Evolutionary conservation across 176 grass and related monocot species (phyloP).

Genomic region (Carex pumila): DNA sequence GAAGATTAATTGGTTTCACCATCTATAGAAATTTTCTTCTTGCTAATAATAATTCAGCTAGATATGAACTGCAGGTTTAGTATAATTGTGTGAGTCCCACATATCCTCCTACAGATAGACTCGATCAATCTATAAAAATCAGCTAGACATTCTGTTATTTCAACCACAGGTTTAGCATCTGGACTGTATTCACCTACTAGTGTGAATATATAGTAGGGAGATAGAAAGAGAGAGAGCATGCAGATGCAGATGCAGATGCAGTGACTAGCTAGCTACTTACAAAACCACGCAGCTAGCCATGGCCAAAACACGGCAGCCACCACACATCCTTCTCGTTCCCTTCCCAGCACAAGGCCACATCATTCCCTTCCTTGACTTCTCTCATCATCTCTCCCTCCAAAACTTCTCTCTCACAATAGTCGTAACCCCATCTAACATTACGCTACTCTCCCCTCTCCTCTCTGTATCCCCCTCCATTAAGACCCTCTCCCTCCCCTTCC

Average conservation of each 20-base stretch:
- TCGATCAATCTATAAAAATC: no score
- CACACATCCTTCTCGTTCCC: conserved; percentile 17
- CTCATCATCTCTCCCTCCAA: conserved; percentile 7
- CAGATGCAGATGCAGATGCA: neutral
- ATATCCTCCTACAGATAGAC: no score
- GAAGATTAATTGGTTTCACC: neutral
- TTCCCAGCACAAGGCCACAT: conserved; percentile 24
- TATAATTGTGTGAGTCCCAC: no score
- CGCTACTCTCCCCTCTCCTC: conserved; percentile 9
- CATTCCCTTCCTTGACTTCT: conserved; percentile 21
- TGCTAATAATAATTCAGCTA: neutral
- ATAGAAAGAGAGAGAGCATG: neutral
- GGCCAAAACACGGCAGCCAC: neutral
- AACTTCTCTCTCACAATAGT: conserved; percentile 27
- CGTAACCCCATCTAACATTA: conserved; percentile 8
- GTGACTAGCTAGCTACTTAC: no score
- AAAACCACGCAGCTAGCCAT: neutral
- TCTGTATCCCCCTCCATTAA: conserved; percentile 12
- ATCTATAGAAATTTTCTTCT: neutral
- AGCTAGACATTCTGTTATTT: no score
- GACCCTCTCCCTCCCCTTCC: conserved; percentile 17
- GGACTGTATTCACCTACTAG: no score
- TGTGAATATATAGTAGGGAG: no score
- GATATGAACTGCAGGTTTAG: no score
- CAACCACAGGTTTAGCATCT: no score